Evolutionary conservation across 2,329 filamentous ascomycete genomes (phyloP), one percentile per base, ranked within the genome.

Genomic region (Ophiostoma tasmaniense): DNA sequence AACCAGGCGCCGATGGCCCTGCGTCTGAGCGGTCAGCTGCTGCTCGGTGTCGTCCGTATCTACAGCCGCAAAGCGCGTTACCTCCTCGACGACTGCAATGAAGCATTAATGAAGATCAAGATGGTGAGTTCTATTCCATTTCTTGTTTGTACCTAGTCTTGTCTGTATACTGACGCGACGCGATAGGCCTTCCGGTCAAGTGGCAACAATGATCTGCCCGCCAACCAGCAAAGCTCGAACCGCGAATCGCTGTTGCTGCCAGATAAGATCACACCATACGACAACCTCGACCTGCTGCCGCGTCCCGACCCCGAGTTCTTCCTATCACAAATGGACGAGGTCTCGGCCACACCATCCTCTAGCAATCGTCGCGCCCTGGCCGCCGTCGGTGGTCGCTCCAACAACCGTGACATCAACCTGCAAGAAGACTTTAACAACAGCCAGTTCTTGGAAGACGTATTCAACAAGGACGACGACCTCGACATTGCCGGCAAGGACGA

Each of bases 51-150:
- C 33, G 95, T 97, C 74, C 89, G 94, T 77, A 99, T 99, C 76
- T 99, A 99, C 80, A 96, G 93, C 79, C 87, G 95, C 76, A 99
- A 99, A 81, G 94, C 95, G 76, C 90, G 93, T 75, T 99, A 99
- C 79, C 83, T 99, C 66, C 83, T 98, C 65, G 95, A 99, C 76
- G 95, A 99, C 77, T 99, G 95, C 81, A 97, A 96, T 76, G 95
- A 99, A 80, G 94, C 94, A 52, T 83, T 99, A 73, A 89, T 96
- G 84, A 98, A 97, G 82, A 97, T 99, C 75, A 97, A 98, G 78
- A 96, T 98, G 93, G 94, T 97, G 81, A 55, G 66, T 64, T 2
- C 14, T n/a, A 7, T 42, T 3, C n/a, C 8, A 33, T n/a, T 50
- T 8, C n/a, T 25, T 25, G 6, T n/a, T 2, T 52, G n/a, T 52